Conservation (phyloP, 2,329 filamentous ascomycete species). For the Cladosporium sp. region DNA sequence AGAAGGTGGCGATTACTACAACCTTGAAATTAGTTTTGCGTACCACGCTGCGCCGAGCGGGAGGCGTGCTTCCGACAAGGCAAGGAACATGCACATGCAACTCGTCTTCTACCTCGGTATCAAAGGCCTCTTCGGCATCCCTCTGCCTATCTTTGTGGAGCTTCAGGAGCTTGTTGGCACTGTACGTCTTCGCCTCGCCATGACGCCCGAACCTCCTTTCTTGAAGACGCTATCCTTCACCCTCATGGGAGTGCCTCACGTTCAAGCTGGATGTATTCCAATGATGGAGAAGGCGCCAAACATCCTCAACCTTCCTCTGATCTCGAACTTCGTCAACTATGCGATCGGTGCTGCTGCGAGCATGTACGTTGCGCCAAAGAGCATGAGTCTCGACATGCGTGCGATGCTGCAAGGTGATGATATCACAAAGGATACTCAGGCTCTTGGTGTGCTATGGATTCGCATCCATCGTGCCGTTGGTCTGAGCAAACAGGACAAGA, state of each 20-base stretch:
- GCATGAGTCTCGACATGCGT: constrained; percentile 81
- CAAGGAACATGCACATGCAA: constrained; percentile 95
- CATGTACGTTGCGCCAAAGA: constrained; percentile 88
- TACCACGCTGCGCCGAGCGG: constrained; percentile 80
- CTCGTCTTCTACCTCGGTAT: constrained; percentile 89
- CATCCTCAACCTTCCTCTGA: constrained; percentile 83
- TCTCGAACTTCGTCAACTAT: constrained; percentile 96
- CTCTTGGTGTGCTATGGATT: constrained; percentile 86
- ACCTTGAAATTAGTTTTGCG: constrained; percentile 82
- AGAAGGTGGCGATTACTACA: constrained; percentile 88
- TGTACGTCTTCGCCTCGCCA: constrained; percentile 72
- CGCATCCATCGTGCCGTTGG: constrained; percentile 83
- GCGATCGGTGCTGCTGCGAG: constrained; percentile 81
- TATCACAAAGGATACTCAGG: constrained; percentile 82
- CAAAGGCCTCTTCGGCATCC: constrained; percentile 83
- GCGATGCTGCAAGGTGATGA: constrained; percentile 89
- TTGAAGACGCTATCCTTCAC: constrained; percentile 89
- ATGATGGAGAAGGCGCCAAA: constrained; percentile 91
- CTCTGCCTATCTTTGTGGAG: constrained; percentile 83
- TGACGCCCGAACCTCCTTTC: constrained; percentile 88
- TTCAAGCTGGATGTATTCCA: constrained; percentile 83
- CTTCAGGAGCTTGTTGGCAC: constrained; percentile 88
- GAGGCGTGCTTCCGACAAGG: constrained; percentile 63
- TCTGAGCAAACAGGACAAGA: constrained; percentile 84
- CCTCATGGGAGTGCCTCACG: constrained; percentile 87